phyloP scores from a whole-genome alignment of 129 eudicot genomes.

The Logfia minima region DNA sequence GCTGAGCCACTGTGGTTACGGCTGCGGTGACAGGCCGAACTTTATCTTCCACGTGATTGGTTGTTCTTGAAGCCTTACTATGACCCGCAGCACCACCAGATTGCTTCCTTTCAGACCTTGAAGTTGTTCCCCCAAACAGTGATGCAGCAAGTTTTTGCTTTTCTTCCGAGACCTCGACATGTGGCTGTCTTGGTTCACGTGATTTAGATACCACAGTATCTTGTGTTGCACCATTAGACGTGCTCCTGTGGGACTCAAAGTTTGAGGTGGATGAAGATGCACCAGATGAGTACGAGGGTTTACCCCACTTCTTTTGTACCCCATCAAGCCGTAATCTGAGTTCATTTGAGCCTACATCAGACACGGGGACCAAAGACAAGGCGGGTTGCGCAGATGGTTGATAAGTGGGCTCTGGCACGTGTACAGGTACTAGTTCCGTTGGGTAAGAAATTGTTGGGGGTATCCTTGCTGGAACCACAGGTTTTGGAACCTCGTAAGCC shows the following conservation, averaged over 20 bases:
- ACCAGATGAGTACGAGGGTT: conserved; percentile 62
- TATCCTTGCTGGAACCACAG: conserved; percentile 50
- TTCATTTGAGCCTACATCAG: conserved; percentile 55
- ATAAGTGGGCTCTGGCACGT: conserved; percentile 66
- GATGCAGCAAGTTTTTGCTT: conserved; percentile 92
- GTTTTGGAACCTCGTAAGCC: conserved; percentile 94
- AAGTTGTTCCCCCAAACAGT: conserved; percentile 66
- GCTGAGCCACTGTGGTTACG: conserved; percentile 31
- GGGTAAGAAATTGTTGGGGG: conserved; percentile 51
- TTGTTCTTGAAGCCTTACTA: conserved; percentile 49
- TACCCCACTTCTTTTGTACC: conserved; percentile 96
- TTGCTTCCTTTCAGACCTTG: conserved; percentile 58
- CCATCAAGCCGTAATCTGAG: conserved; percentile 91
- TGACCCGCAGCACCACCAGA: conserved; percentile 49
- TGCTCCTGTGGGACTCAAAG: conserved; percentile 43
- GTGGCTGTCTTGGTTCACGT: conserved; percentile 45
- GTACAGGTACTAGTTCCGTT: conserved; percentile 70
- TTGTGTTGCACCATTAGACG: conserved; percentile 51
- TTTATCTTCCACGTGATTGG: conserved; percentile 42
- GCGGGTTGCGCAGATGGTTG: conserved; percentile 43
- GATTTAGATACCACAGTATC: conserved; percentile 38
- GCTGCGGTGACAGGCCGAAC: conserved; percentile 30
- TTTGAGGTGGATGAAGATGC: conserved; percentile 72
- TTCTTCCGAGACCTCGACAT: conserved; percentile 70
- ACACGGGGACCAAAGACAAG: conserved; percentile 32